Base-by-base conservation (phyloP, 2,329 filamentous ascomycete species). In the Talaromyces atroroseus region DNA sequence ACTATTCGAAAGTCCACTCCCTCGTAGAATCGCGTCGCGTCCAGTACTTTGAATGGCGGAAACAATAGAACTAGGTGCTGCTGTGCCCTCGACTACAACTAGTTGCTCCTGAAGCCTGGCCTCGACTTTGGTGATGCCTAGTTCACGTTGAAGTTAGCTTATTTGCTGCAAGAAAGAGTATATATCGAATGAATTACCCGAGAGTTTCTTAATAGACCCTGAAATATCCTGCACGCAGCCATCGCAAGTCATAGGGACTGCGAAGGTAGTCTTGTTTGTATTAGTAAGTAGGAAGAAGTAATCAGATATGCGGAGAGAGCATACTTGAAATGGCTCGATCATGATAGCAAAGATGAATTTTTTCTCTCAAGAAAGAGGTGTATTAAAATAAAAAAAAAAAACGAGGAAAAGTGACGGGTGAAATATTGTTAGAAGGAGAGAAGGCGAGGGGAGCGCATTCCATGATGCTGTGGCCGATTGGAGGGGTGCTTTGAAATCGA, bases 161-260 rank as follows among this genome's bases (percentile, higher is more conserved):
- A 32, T 16, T 42, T n/a, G n/a, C 34, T 24, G 2, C 29, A 5
- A 54, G 29, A 32, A 10, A n/a, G 5, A 24, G 7, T 7, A 1
- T 32, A 2, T n/a, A 46, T 29, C 38, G 12, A 18, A 26, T 38
- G 32, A 48, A 63, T 58, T 77, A 85, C 83, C 84, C 66, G 84
- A 80, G 45, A 97, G 76, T 67, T 87, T 85, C 72, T 87, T 82
- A 51, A 97, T 77, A 49, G 90, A 86, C 61, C 83, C 82, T 66
- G 90, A 90, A 70, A 99, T 86, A 66, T 90, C 86, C 73, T 92
- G 87, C 72, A 96, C 84, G 77, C 94, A 97, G 68, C 82, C 80
- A 66, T 95, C 87, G 77, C 94, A 97, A 75, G 86, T 90, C 79
- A 97, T 86, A 55, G 91, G 92, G 64, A 97, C 94, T 61, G 92